phyloP scores from a whole-genome alignment of 805 yeast species.

The Saccharomycopsis sp. region DNA sequence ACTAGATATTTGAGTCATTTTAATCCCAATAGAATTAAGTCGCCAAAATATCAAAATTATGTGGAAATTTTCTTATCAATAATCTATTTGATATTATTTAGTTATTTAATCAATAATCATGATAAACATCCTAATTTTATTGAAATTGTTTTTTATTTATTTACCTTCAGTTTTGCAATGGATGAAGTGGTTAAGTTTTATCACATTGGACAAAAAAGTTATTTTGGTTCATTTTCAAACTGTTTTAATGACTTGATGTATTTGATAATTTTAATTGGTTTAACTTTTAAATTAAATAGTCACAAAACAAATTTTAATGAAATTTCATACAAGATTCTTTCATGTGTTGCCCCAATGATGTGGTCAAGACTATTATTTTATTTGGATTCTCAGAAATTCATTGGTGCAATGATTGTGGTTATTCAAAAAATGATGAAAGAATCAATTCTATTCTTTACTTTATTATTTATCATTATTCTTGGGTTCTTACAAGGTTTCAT shows the following conservation, averaged over 20 bases:
- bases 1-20: slow-evolving; percentile 54
- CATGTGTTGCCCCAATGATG: slow-evolving; percentile 61
- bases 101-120: slow-evolving; percentile 33
- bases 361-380: slow-evolving; percentile 57
- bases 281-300: slow-evolving; percentile 35
- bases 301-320: slow-evolving; percentile 19
- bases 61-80: slow-evolving; percentile 61
- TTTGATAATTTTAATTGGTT: slow-evolving; percentile 38
- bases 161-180: slow-evolving; percentile 52
- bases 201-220: slow-evolving; percentile 49
- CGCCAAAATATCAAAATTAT: slow-evolving; percentile 73
- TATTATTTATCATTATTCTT: slow-evolving; percentile 55
- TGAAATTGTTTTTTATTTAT: slow-evolving; percentile 50
- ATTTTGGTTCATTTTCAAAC: slow-evolving; percentile 67
- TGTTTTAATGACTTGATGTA: slow-evolving; percentile 68
- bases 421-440: slow-evolving; percentile 81
- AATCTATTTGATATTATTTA: slow-evolving; percentile 49
- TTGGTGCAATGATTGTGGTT: slow-evolving; percentile 21
- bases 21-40: slow-evolving; percentile 71
- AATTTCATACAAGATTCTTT: slow-evolving; percentile 41
- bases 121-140: slow-evolving; percentile 27
- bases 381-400: slow-evolving; percentile 54
- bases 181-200: slow-evolving; percentile 66
- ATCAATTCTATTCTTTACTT: slow-evolving; percentile 66
- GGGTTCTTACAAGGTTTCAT: slow-evolving; percentile 83